Evolutionary conservation across 1,284 basidiomycete genomes (phyloP).

Genomic region (Xerocomus nothofagi): DNA sequence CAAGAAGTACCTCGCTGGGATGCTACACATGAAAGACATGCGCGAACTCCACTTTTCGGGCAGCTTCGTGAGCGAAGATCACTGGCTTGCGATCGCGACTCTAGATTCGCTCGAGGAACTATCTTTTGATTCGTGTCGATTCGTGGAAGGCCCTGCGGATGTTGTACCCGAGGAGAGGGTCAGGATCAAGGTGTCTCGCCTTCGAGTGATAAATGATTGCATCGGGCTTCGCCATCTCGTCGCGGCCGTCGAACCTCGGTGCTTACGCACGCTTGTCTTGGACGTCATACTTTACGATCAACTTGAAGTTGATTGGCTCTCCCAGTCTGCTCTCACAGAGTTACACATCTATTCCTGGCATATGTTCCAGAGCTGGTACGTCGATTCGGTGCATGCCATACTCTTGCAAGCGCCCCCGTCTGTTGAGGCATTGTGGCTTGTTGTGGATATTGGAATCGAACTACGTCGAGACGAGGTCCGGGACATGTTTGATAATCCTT

Average conservation of each 20-base stretch:
- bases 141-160: conserved; percentile 1
- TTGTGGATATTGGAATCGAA: not conserved
- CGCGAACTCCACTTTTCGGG: conserved; percentile 9
- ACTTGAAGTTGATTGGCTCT: not conserved
- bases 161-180: not conserved
- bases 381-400: not conserved
- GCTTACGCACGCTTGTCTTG: not conserved
- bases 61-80: conserved; percentile 6
- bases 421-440: conserved; percentile 4
- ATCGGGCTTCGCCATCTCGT: fast-evolving
- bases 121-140: conserved; percentile 1
- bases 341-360: not conserved
- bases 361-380: not conserved
- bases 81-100: conserved; percentile 16
- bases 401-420: conserved; percentile 1
- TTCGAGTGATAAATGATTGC: not conserved
- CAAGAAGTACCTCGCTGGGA: not conserved
- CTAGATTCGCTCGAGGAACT: conserved; percentile 18
- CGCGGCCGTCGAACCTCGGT: conserved; percentile 1
- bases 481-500: not conserved
- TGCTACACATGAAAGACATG: conserved; percentile 23
- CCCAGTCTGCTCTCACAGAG: conserved; percentile 4
- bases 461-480: not conserved
- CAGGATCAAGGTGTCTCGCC: conserved; percentile 4
- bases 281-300: not conserved